Base-by-base conservation (phyloP, 2,329 filamentous ascomycete species). In the Aurifilum marmelostoma region DNA sequence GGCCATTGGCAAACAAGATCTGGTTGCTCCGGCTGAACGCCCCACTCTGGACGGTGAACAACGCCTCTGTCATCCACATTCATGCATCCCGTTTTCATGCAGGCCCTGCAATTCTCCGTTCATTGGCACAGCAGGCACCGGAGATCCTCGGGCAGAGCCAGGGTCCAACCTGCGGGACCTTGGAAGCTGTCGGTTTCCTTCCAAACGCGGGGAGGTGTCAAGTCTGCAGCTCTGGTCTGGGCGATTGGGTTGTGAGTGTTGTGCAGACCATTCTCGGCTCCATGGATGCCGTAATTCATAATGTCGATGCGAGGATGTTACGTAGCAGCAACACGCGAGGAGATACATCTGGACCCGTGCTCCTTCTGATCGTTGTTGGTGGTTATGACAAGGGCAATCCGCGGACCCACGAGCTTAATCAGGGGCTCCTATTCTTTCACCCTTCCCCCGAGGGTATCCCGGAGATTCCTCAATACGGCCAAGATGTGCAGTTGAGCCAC, bases 41-140 rank as follows among this genome's bases (percentile, higher is more conserved):
- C n/a, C 63, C 63, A 58, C 54, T 47, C 29, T 65, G 27, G 18
- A 39, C 52, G 59, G 52, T 43, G 24, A 1, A 27, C 41, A 21
- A 27, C 37, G 16, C 39, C n/a, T 50, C 50, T 43, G 29, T 37
- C 39, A 47, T 41, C 37, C 39, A 58, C 63, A 41, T 58, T 65
- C 21, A 56, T 65, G 52, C 24, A 18, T 58, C 29, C 34, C 6
- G 34, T 59, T 65, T 43, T 65, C 63, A 65, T 65, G 63, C 63
- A 50, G n/a, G 63, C 52, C 63, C 37, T 41, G 52, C 14, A 65
- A 58, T 65, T 41, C 54, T 65, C 52, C 52, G 52, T 58, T 58
- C 50, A 65, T 65, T 65, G 63, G 63, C 52, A 41, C 27, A 18
- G 63, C 21, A 29, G 24, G 21, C 39, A 58, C 52, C 63, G 54